Percentiles rank a stretch among this genome's conserved stretches.
Evolutionary conservation across 305 asterid genomes (phyloP).

Genomic region (Fraxinus latifolia): DNA sequence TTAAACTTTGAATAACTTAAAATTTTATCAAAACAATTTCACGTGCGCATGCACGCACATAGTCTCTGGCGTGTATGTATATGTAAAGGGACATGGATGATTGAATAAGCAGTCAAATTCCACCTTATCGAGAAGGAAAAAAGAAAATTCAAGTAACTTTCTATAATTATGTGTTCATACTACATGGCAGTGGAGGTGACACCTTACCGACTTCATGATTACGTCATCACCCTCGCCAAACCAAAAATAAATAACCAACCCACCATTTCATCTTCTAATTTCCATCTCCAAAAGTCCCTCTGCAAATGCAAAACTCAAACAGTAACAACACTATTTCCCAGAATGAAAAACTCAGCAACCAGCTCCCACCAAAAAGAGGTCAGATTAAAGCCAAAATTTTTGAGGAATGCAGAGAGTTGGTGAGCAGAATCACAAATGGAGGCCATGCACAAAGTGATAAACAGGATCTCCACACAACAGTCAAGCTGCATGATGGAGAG

Average conservation of each 20-base stretch:
- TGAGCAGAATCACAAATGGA: not conserved
- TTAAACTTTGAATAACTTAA: not conserved
- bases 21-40: not conserved
- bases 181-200: not conserved
- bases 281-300: not conserved
- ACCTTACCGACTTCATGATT: not conserved
- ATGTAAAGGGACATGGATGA: not conserved
- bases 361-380: conserved; percentile 32
- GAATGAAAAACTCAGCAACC: not conserved
- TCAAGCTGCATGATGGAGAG: not conserved
- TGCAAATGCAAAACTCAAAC: not conserved
- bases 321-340: not conserved
- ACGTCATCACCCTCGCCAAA: not conserved
- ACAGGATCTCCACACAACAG: not conserved
- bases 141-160: not conserved
- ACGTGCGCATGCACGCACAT: not conserved
- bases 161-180: not conserved
- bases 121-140: not conserved
- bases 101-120: not conserved
- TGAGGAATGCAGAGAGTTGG: not conserved
- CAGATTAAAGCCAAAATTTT: conserved; percentile 23
- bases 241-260: not conserved
- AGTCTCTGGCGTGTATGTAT: not conserved
- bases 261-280: not conserved
- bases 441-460: not conserved